Conservation (phyloP, 345 rosid genomes). For the Lumnitzera racemosa region DNA sequence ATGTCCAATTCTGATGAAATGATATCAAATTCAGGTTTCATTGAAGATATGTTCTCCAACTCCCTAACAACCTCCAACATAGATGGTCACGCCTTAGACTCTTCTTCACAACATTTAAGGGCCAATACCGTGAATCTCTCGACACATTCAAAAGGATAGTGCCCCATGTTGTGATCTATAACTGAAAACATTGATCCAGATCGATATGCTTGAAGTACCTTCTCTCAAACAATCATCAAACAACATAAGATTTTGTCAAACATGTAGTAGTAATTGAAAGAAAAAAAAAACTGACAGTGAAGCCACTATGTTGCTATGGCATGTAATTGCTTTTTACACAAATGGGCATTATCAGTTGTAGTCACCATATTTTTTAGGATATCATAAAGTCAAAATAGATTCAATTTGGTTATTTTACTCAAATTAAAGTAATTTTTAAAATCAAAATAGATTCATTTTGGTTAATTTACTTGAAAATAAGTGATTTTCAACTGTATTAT, state of each 20-base stretch:
- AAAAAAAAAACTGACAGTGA: no score
- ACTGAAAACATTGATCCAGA: conserved; percentile 60
- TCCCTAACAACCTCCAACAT: conserved; percentile 88
- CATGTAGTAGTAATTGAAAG: background rate
- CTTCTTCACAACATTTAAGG: conserved; percentile 61
- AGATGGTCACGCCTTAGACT: conserved; percentile 66
- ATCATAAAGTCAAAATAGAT: no score
- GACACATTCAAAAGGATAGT: conserved; percentile 66
- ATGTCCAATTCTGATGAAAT: conserved; percentile 13
- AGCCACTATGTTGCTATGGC: no score
- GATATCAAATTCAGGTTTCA: conserved; percentile 49
- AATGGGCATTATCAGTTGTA: no score
- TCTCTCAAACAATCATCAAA: background rate
- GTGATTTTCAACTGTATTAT: no score
- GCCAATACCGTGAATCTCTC: conserved; percentile 69
- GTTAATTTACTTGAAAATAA: no score
- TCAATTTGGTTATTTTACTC: no score
- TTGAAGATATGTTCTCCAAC: conserved; percentile 58
- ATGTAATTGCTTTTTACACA: no score
- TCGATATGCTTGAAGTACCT: conserved; percentile 63
- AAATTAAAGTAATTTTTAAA: no score
- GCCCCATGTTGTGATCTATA: conserved; percentile 70
- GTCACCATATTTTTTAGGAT: no score
- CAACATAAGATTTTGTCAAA: no score
- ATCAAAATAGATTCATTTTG: no score